These are phyloP conservation scores for Ceratobasidium sp. DNA, from an alignment of 1,284 basidiomycete genomes.

Conservation along the genomic window DNA sequence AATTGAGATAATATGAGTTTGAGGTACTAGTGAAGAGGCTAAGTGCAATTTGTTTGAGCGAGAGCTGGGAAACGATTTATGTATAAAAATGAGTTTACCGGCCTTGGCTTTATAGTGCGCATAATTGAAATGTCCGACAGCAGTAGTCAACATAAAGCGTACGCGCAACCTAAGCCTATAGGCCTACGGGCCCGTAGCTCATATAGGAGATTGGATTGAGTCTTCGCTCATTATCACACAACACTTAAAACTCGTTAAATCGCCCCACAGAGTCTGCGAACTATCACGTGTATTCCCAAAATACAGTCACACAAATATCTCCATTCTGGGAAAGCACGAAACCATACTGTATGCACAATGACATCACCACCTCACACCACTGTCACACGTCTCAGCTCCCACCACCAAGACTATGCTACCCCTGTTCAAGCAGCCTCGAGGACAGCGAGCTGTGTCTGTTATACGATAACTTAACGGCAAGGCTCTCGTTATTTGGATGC, in stretches of 20 bases:
- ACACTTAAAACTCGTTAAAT: no score
- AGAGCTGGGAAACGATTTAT: not conserved
- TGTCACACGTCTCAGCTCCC: not conserved
- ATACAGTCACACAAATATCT: no score
- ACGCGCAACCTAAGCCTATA: no score
- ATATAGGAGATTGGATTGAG: no score
- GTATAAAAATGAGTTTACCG: not conserved
- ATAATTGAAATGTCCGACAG: not conserved
- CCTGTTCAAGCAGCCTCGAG: constrained; percentile 6
- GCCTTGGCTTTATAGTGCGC: not conserved
- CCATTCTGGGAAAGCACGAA: no score
- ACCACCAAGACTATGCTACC: not conserved
- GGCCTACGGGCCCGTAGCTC: no score
- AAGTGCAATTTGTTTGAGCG: not conserved
- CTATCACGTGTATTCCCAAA: no score
- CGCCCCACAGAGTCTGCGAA: no score
- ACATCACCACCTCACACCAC: not conserved
- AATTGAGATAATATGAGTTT: not conserved
- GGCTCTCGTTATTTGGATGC: constrained; percentile 17
- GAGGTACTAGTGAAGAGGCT: no score
- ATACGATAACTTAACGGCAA: constrained; percentile 14
- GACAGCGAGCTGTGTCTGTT: not conserved
- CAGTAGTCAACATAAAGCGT: no score
- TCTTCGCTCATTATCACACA: no score
- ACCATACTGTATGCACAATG: not conserved